Base-by-base conservation (phyloP, 192 early-diverging fungal species). In the Spizellomyces punctatus region DNA sequence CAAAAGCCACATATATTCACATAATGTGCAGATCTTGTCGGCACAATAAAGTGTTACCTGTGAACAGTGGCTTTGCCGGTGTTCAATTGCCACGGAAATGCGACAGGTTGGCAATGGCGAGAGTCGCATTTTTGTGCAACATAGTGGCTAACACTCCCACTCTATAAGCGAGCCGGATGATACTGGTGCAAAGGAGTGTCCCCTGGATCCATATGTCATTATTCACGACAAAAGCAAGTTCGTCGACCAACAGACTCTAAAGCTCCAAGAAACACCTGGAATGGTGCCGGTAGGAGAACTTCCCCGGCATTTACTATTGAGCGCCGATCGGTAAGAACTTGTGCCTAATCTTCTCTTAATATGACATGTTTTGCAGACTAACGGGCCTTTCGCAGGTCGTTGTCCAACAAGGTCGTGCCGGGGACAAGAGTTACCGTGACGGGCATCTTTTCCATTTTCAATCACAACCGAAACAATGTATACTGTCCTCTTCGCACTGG, bases 211-310 rank as follows among this genome's bases (percentile, higher is more conserved):
- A 27, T 99, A 90, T 77, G 81, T 96, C 41, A 91, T 99, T 58
- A 87, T 95, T 46, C 95, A 96, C 70, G 95, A 99, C 83, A 96
- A 95, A 74, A 96, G 91, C 76, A 86, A 81, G 71, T 99, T 97
- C 82, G 90, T 98, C 36, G 98, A 99, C 83, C 93, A 95, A 76
- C 98, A 99, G 82, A 89, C 90, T 7, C 84, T 99, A 65, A 99
- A 99, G 80, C 86, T 99, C 63, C 98, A 99, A 76, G 98, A 99
- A 78, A 89, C 94, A 14, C 94, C 95, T 9, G 98, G 96, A 60
- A 91, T 96, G 79, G 94, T 99, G 12, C 98, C 98, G 5, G 94
- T 97, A 1, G 98, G 98, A 72, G 98, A 99, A 77, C 84, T 99
- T 46, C 98, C 98, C 46, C 91, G 98, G 42, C 96, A 98, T 78